A percentile compares a stretch with the other conserved stretches of the same genome.
Conservation (phyloP, 495 filamentous ascomycete species). For the Polyplosphaeria fusca region DNA sequence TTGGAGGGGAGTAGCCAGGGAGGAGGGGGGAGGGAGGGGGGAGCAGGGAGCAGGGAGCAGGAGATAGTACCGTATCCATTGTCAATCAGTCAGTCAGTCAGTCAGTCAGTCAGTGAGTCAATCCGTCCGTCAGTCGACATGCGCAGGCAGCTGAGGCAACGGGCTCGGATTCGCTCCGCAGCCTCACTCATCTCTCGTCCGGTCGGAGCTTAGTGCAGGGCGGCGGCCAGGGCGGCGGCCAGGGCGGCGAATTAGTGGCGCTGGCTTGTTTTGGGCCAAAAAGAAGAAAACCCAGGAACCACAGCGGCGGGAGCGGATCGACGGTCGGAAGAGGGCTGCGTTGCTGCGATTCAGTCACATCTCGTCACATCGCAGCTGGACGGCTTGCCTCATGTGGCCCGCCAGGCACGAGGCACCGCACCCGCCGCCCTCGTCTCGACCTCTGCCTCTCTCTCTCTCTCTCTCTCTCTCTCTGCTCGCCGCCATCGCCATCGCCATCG, state of each 20-base stretch:
- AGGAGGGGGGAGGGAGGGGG: too few relatives aligned
- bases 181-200: not conserved
- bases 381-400: not conserved
- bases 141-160: not conserved
- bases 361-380: slow-evolving; percentile 1
- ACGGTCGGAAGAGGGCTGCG: slow-evolving; percentile 4
- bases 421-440: not conserved
- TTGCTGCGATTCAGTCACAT: slow-evolving; percentile 11
- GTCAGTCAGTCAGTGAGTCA: not conserved
- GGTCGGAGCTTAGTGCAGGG: not conserved
- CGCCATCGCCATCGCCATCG: not conserved
- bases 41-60: too few relatives aligned
- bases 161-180: too few relatives aligned
- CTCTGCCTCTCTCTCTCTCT: not conserved
- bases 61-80: too few relatives aligned
- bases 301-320: slow-evolving; percentile 18
- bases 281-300: slow-evolving; percentile 20
- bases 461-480: too few relatives aligned
- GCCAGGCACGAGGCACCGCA: not conserved
- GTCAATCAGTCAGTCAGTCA: too few relatives aligned
- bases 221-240: not conserved
- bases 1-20: not conserved
- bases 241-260: slow-evolving; percentile 12
- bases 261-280: not conserved
- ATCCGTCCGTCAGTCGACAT: not conserved